phyloP scores from a whole-genome alignment of 176 grass and related monocot species.

The Phyllostachys edulis region DNA sequence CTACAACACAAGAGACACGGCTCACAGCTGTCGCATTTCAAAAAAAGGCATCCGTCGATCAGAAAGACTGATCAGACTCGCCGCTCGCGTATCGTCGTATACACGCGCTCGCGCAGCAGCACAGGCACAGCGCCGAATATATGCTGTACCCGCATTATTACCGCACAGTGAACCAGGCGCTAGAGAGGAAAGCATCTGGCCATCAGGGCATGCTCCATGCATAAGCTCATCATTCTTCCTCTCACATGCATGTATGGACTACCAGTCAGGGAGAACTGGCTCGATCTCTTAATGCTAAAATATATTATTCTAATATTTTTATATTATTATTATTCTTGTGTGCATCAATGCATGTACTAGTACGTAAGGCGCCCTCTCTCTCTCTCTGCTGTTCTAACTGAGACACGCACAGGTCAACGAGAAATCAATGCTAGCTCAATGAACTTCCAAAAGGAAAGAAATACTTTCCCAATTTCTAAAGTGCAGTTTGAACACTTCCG shows the following conservation, averaged over 20 bases:
- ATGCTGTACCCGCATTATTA: slow-evolving; percentile 1
- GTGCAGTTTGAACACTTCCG: neutral
- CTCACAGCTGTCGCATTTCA: neutral
- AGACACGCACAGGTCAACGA: neutral
- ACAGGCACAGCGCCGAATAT: neutral
- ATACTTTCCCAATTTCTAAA: neutral
- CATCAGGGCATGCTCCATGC: neutral
- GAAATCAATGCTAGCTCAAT: neutral
- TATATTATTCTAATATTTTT: neutral
- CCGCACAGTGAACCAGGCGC: slow-evolving; percentile 8
- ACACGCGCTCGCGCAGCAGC: neutral
- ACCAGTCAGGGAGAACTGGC: neutral
- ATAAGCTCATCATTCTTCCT: slow-evolving; percentile 17
- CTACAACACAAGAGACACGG: slow-evolving; percentile 19
- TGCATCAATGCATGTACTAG: neutral
- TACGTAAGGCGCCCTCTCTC: neutral
- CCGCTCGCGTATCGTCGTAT: neutral
- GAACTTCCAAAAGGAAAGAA: neutral
- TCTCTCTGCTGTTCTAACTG: neutral
- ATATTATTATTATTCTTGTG: neutral
- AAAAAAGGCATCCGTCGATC: neutral
- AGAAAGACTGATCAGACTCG: slow-evolving; percentile 6
- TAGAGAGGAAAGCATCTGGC: slow-evolving; percentile 18
- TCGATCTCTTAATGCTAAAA: neutral
- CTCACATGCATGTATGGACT: neutral